phyloP scores from a whole-genome alignment of 257 asterid genomes.

The Solanum medicagineum region DNA sequence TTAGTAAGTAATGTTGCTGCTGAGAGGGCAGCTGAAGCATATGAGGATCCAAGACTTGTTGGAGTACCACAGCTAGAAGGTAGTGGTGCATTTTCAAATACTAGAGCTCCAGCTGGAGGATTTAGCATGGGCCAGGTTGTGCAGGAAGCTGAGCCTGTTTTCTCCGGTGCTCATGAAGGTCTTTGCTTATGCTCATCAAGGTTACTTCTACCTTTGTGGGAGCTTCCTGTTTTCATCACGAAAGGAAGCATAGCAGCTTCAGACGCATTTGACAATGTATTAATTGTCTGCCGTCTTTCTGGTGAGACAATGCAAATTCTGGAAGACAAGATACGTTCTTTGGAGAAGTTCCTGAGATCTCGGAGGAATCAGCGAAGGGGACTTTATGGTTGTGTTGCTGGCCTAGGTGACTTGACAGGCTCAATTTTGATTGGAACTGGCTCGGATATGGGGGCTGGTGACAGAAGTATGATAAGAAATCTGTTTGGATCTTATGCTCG shows the following conservation, averaged over 20 bases:
- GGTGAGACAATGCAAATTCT: constrained; percentile 68
- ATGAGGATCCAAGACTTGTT: constrained; percentile 92
- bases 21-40: constrained; percentile 98
- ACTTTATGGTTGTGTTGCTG: constrained; percentile 90
- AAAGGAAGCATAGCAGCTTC: constrained; percentile 51
- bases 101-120: constrained; percentile 81
- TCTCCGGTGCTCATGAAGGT: constrained; percentile 93
- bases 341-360: constrained; percentile 79
- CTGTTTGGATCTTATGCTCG: constrained; percentile 70
- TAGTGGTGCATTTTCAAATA: constrained; percentile 72
- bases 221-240: constrained; percentile 76
- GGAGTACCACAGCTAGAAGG: constrained; percentile 97
- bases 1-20: constrained; percentile 60
- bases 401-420: constrained; percentile 81
- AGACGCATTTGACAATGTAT: constrained; percentile 41
- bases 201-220: constrained; percentile 86
- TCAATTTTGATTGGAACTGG: constrained; percentile 77
- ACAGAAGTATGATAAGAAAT: constrained; percentile 71
- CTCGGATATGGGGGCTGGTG: constrained; percentile 63
- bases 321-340: constrained; percentile 85
- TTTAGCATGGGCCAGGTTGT: constrained; percentile 99
- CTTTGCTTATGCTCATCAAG: constrained; percentile 89
- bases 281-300: constrained; percentile 66
- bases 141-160: constrained; percentile 94
- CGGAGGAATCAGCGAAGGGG: constrained; percentile 88